Percentiles rank a stretch among this genome's conserved stretches.
Evolutionary conservation across 768 basidiomycete species (phyloP).

Genomic region (Crucibulum laeve): DNA sequence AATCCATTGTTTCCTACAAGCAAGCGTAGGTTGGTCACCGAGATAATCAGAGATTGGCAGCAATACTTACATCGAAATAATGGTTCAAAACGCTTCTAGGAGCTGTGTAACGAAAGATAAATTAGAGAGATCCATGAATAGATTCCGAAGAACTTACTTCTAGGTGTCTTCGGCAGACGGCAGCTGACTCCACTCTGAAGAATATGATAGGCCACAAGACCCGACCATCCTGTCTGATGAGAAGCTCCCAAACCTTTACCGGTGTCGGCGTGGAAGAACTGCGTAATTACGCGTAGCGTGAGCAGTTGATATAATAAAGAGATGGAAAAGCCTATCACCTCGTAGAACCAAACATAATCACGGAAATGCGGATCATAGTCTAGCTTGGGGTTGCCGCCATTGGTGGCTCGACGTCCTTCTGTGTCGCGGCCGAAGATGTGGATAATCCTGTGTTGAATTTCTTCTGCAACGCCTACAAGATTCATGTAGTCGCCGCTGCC

Average conservation of each 20-base stretch:
- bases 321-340: conserved; percentile 43
- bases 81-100: conserved; percentile 84
- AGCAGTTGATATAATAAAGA: conserved; percentile 8
- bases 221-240: conserved; percentile 98
- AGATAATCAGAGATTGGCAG: conserved; percentile 2
- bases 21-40: conserved; percentile 4
- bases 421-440: conserved; percentile 95
- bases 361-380: conserved; percentile 94
- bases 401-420: conserved; percentile 83
- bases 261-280: conserved; percentile 95
- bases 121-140: neutral
- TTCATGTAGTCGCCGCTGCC: conserved; percentile 98
- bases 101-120: conserved; percentile 38
- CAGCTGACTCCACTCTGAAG: conserved; percentile 87
- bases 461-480: conserved; percentile 89
- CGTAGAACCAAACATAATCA: conserved; percentile 96
- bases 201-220: conserved; percentile 87
- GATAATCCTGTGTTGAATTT: conserved; percentile 98
- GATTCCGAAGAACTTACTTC: conserved; percentile 52
- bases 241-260: conserved; percentile 94
- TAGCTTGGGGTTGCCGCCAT: conserved; percentile 84
- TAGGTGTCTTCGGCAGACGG: conserved; percentile 89
- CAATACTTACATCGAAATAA: conserved; percentile 82
- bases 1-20: conserved; percentile 67
- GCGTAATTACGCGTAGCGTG: conserved; percentile 2